Evolutionary conservation across 1,284 basidiomycete genomes (phyloP), one percentile per base, ranked within the genome.

Genomic region (Sporisorium graminicola): DNA sequence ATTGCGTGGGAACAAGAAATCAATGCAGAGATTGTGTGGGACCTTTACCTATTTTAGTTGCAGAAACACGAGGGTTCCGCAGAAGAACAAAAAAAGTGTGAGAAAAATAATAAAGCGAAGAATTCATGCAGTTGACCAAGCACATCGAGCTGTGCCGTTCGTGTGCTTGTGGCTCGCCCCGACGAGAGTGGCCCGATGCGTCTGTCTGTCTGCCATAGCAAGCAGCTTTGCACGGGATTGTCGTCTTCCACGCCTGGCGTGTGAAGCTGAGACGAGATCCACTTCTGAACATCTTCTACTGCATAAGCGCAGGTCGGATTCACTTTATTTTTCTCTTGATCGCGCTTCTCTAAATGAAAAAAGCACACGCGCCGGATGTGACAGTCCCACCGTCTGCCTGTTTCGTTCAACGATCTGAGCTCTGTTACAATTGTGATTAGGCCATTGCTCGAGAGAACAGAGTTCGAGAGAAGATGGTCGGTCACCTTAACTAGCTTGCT

Each of bases 41-140:
- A 43, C 5, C 35, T 6, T 35, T 6, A 14, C 10, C 29, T 31
- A 31, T 31, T 31, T 35, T 35, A 14, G 35, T 35, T 13, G 10
- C 35, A 35, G 13, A 35, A 35, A n/a, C n/a, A n/a, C n/a, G n/a
- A n/a, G 35, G 35, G 22, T 24, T 47, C 24, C 44, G 26, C 26
- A 47, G 24, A 13, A 47, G 26, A 18, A 26, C 6, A 27, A 47
- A 6, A 5, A 47, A 47, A 27, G 44, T 47, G 44, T 31, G 27
- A 31, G 29, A 50, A 31, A 33, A 29, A 14, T 9, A 10, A 20
- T 5, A 31, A 20, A 40, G 16, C 14, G n/a, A n/a, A n/a, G 8
- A 50, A 33, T 50, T 50, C 49, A 50, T 31, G 49, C 49, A 50
- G 47, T 31, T 20, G 49, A 50, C 49, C 49, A 50, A 49, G 27